Conservation (phyloP, 78 protist species). For the Isochrysis galbana region DNA sequence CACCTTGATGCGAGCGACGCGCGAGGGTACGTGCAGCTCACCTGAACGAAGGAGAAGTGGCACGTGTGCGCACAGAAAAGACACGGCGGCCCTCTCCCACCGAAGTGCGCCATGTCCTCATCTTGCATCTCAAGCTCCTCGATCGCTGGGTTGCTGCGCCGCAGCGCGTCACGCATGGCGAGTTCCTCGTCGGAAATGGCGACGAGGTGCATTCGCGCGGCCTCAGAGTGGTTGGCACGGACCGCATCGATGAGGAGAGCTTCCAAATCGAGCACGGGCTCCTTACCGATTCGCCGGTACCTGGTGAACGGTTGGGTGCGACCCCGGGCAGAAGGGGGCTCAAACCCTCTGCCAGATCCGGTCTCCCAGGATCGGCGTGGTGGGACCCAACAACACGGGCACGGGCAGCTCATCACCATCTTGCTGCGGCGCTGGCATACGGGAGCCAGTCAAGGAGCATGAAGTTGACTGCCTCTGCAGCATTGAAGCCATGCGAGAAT, state of each 20-base stretch:
- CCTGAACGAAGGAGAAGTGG: neutral
- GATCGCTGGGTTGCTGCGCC: neutral
- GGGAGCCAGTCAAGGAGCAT: slow-evolving; percentile 78
- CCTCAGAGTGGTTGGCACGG: neutral
- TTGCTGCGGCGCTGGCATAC: slow-evolving; percentile 18
- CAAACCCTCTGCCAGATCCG: neutral
- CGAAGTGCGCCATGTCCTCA: neutral
- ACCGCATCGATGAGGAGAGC: neutral
- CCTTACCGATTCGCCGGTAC: neutral
- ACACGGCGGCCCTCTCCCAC: neutral
- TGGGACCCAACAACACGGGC: neutral
- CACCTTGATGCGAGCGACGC: neutral
- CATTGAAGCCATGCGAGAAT: slow-evolving; percentile 65
- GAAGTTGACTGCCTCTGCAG: slow-evolving; percentile 90
- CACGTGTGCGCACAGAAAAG: neutral
- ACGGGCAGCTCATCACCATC: neutral
- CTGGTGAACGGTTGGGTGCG: neutral
- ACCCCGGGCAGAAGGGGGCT: neutral
- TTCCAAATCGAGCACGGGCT: slow-evolving; percentile 9
- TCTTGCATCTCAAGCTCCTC: neutral
- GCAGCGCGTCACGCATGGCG: neutral
- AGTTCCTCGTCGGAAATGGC: neutral
- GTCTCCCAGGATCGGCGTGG: too few species aligned
- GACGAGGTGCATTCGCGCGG: neutral
- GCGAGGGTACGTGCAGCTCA: neutral